phyloP scores from a whole-genome alignment of 345 rosid genomes.

The Salix udensis region DNA sequence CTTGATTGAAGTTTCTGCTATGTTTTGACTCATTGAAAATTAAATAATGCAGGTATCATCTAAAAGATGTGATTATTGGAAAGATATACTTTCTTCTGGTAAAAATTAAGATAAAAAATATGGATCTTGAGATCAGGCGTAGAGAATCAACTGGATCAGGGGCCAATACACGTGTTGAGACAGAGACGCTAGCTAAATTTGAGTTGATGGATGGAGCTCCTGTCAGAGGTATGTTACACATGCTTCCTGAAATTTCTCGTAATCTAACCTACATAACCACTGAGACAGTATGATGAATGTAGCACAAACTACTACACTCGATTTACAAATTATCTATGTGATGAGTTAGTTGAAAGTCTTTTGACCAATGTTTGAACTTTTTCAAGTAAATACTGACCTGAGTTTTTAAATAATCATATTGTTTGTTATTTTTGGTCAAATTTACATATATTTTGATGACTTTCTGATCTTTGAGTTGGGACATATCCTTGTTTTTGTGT shows the following conservation, averaged over 20 bases:
- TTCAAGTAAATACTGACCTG: too few species aligned
- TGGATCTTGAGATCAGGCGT: constrained; percentile 98
- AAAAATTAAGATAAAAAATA: constrained; percentile 95
- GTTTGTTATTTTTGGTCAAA: too few species aligned
- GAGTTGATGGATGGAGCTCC: constrained; percentile 99
- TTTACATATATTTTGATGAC: too few species aligned
- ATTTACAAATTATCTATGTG: too few species aligned
- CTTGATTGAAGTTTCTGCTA: too few species aligned
- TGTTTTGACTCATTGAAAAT: too few species aligned
- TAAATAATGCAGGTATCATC: constrained; percentile 60
- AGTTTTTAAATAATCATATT: too few species aligned
- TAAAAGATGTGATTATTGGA: constrained; percentile 93
- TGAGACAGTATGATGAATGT: too few species aligned
- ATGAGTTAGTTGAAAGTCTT: too few species aligned
- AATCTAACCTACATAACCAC: neutral
- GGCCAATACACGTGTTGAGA: constrained; percentile 91
- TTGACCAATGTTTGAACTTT: too few species aligned
- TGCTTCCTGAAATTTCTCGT: too few species aligned
- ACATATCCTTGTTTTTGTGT: neutral
- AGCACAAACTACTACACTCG: too few species aligned
- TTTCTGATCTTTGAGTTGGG: neutral
- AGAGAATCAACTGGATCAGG: constrained; percentile 97
- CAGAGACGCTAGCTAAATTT: constrained; percentile 93
- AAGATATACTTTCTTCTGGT: constrained; percentile 97
- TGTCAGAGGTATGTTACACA: constrained; percentile 62